Evolutionary conservation across 148 eudicot species (phyloP), one percentile per base, ranked within the genome.

Genomic region (Diospyros lotus): DNA sequence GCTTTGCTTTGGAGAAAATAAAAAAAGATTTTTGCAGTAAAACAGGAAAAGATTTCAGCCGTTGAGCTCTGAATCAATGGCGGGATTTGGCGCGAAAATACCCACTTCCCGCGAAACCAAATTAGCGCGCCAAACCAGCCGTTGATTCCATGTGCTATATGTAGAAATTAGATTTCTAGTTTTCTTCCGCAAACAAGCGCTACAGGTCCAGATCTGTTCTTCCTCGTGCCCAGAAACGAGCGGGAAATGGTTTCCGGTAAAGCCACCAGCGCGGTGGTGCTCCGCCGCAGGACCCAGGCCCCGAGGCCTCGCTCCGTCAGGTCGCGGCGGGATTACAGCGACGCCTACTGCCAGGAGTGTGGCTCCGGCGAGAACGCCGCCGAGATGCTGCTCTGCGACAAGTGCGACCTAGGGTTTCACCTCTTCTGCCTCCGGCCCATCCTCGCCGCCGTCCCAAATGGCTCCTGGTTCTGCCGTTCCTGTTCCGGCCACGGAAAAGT

Each of bases 331-430:
- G 84, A 83, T 18, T 86, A 81, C 78, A 64, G 58, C 2, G 87
- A 91, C 40, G 73, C 82, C 5, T 28, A 72, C 42, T 93, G 98
- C 48, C 84, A 91, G 80, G 82, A 88, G 65, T 93, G 98, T 64
- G 87, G 91, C 62, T 93, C 92, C 48, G 98, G 93, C 50, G 77
- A 88, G 0, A 58, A 61, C 62, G 81, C 77, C 7, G 69, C 84
- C 6, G 74, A 91, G 82, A 83, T 93, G 50, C 79, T 93, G 3
- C 74, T 93, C 0, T 93, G 98, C 65, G 98, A 93, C 58, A 82
- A 88, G 1, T 93, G 98, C 51, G 99, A 93, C 69, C 58, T 76
- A 18, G 99, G 99, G 11, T 95, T 73, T 68, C 99, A 95, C 73
- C 74, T 93, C 15, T 93, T 84, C 69, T 95, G 99, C 69, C 90